Evolutionary conservation across 441 rosid species (phyloP).

Genomic region (Metrosideros polymorpha): DNA sequence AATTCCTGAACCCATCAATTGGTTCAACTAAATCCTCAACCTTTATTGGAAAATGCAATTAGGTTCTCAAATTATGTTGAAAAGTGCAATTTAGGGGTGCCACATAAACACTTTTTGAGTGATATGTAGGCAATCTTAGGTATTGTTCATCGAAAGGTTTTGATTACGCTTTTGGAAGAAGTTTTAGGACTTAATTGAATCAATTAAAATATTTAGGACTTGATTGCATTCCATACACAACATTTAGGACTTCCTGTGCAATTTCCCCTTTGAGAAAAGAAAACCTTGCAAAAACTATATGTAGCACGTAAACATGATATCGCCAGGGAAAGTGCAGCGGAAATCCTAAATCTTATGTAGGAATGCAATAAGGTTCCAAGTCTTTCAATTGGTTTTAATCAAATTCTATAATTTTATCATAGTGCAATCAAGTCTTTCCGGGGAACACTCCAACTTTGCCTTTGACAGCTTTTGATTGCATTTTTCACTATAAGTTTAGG

Average conservation of each 20-base stretch:
- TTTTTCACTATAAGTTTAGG: fast-evolving
- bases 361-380: fast-evolving
- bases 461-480: background rate
- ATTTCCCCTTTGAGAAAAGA: background rate
- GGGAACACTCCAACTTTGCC: background rate
- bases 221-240: background rate
- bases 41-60: background rate
- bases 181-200: background rate
- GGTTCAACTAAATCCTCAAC: background rate
- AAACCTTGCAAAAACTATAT: background rate
- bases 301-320: background rate
- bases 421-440: fast-evolving
- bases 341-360: background rate
- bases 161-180: background rate
- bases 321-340: fast-evolving
- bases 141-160: background rate
- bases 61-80: background rate
- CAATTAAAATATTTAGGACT: background rate
- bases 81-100: background rate
- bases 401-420: background rate
- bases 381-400: background rate
- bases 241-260: background rate
- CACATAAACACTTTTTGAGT: background rate
- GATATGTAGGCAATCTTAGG: background rate
- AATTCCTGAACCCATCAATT: background rate